These are phyloP conservation scores for Salix viminalis DNA, from an alignment of 345 rosid genomes.

Conservation along the genomic window DNA sequence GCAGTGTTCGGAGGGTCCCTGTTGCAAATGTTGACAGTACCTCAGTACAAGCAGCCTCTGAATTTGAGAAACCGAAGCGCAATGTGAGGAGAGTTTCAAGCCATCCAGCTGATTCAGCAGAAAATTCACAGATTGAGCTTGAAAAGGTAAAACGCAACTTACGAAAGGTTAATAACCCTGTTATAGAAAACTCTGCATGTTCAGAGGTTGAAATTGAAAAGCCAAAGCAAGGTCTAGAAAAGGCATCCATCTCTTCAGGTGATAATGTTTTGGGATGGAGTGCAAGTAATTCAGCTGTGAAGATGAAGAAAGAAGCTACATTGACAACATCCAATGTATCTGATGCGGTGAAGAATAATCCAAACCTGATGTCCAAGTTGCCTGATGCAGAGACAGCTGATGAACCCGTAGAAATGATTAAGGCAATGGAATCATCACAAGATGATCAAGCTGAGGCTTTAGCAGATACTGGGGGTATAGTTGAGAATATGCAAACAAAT, in stretches of 20 bases:
- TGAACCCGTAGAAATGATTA: slow-evolving; percentile 38
- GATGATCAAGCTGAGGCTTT: slow-evolving; percentile 33
- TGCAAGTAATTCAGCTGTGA: slow-evolving; percentile 28
- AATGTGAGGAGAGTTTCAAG: slow-evolving; percentile 53
- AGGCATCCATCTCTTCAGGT: slow-evolving; percentile 29
- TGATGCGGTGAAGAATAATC: slow-evolving; percentile 27
- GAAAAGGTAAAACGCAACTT: slow-evolving; percentile 86
- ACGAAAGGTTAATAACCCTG: slow-evolving; percentile 82
- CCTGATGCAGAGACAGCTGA: slow-evolving; percentile 31
- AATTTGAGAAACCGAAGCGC: slow-evolving; percentile 68
- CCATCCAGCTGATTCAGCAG: slow-evolving; percentile 53
- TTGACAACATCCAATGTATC: slow-evolving; percentile 13
- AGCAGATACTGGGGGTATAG: slow-evolving; percentile 30
- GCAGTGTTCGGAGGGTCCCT: slow-evolving; percentile 57
- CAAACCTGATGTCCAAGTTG: slow-evolving; percentile 18
- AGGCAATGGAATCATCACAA: slow-evolving; percentile 29
- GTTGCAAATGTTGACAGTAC: slow-evolving; percentile 45
- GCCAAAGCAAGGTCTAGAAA: slow-evolving; percentile 49
- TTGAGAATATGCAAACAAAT: slow-evolving; percentile 43
- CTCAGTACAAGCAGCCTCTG: slow-evolving; percentile 40
- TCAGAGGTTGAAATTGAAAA: slow-evolving; percentile 51
- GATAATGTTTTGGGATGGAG: slow-evolving; percentile 33
- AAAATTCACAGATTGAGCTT: slow-evolving; percentile 76
- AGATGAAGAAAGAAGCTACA: slow-evolving; percentile 26
- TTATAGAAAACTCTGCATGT: slow-evolving; percentile 50